Percentiles rank a stretch among this genome's conserved stretches.
phyloP scores from a whole-genome alignment of 1,139 yeast genomes.

The Kluyveromyces sp. region DNA sequence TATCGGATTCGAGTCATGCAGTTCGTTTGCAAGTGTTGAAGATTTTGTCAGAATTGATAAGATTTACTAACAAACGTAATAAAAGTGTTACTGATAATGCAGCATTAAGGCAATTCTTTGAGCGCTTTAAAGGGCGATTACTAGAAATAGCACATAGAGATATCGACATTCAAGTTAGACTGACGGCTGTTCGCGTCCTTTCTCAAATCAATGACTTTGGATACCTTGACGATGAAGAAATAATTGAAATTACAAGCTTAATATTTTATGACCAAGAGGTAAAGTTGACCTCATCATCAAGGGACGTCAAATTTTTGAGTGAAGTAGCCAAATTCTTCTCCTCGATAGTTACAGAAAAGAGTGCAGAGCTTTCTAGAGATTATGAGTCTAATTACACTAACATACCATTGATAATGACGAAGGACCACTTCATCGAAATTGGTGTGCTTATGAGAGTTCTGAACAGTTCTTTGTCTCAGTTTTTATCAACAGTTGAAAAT shows the following conservation, averaged over 20 bases:
- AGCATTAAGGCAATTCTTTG: slow-evolving; percentile 64
- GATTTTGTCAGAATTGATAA: slow-evolving; percentile 39
- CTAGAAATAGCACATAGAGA: slow-evolving; percentile 54
- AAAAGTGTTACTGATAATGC: slow-evolving; percentile 29
- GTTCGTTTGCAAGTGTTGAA: slow-evolving; percentile 64
- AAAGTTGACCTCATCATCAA: slow-evolving; percentile 26
- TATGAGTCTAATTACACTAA: slow-evolving; percentile 27
- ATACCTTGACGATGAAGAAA: slow-evolving; percentile 52
- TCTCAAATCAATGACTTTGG: slow-evolving; percentile 53
- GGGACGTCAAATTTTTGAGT: slow-evolving; percentile 29
- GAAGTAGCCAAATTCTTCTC: slow-evolving; percentile 41
- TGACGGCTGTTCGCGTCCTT: slow-evolving; percentile 45
- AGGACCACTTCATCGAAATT: slow-evolving; percentile 26
- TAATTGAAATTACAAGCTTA: slow-evolving; percentile 35
- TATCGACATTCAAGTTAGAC: slow-evolving; percentile 46
- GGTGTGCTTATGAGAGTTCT: slow-evolving; percentile 35
- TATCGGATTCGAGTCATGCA: slow-evolving; percentile 56
- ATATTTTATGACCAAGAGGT: slow-evolving; percentile 37
- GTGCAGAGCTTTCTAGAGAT: slow-evolving; percentile 33
- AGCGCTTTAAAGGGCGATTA: slow-evolving; percentile 56
- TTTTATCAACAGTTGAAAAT: slow-evolving; percentile 10
- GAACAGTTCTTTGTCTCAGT: slow-evolving; percentile 30
- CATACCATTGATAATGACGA: slow-evolving; percentile 24
- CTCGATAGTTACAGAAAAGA: slow-evolving; percentile 31
- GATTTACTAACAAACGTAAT: slow-evolving; percentile 37